phyloP scores from a whole-genome alignment of 2,329 filamentous ascomycete species.

The Epicoccum sorghinum region DNA sequence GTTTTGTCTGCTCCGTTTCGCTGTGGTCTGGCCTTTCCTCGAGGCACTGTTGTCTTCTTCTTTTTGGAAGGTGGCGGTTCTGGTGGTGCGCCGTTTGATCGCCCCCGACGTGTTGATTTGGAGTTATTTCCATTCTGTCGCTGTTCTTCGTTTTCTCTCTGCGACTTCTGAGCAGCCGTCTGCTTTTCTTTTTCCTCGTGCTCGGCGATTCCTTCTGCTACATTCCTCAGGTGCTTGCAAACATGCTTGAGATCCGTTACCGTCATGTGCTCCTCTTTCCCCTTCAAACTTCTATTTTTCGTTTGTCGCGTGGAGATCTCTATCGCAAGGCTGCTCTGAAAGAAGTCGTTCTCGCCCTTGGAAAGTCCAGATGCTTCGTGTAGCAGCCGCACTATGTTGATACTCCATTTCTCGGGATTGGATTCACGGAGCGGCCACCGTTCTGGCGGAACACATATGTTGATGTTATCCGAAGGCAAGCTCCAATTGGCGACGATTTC shows the following conservation, averaged over 20 bases:
- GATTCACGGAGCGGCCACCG: conserved; percentile 2
- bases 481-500: conserved; percentile 8
- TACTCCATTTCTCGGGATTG: conserved; percentile 2
- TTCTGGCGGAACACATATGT: neutral
- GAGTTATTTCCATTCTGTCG: neutral
- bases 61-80: neutral
- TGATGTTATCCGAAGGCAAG: neutral
- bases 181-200: neutral
- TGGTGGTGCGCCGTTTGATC: neutral
- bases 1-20: neutral
- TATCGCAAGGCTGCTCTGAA: neutral
- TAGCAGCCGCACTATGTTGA: conserved; percentile 5
- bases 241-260: conserved; percentile 2
- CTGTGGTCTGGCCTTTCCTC: neutral
- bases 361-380: conserved; percentile 1
- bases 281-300: neutral
- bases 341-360: neutral
- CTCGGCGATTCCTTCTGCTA: neutral
- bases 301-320: neutral
- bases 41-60: neutral
- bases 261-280: neutral
- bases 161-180: neutral
- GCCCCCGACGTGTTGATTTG: neutral
- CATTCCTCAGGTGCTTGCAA: neutral
- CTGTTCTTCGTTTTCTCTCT: neutral